These are phyloP conservation scores for Quaeritorhiza haematococci DNA, from an alignment of 371 early-diverging fungal species.

Conservation along the genomic window DNA sequence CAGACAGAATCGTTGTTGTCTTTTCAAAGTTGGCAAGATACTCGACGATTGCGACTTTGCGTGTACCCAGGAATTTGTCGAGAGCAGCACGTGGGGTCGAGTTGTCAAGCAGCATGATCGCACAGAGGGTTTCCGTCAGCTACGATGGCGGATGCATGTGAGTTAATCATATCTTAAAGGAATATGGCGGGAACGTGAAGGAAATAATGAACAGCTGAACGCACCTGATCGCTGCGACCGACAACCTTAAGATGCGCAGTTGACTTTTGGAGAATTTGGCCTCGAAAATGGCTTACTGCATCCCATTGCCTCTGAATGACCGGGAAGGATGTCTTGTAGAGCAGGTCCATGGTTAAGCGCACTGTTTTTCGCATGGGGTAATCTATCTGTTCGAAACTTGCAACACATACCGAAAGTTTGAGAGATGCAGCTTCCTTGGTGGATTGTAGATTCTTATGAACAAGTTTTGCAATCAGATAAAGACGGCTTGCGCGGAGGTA, in stretches of 20 bases:
- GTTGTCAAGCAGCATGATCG: constrained; percentile 60
- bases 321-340: constrained; percentile 60
- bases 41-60: constrained; percentile 67
- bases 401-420: constrained; percentile 24
- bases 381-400: background rate
- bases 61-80: constrained; percentile 47
- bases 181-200: background rate
- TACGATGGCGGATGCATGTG: constrained; percentile 25
- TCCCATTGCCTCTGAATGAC: constrained; percentile 84
- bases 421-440: constrained; percentile 14
- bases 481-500: constrained; percentile 69
- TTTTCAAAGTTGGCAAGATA: constrained; percentile 69
- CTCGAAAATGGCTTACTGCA: constrained; percentile 66
- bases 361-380: background rate
- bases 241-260: constrained; percentile 41
- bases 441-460: constrained; percentile 57
- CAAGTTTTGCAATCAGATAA: constrained; percentile 61
- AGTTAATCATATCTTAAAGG: background rate
- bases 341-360: background rate
- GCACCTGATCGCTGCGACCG: constrained; percentile 49
- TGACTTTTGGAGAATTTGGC: constrained; percentile 67
- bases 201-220: constrained; percentile 2
- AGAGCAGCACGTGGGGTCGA: constrained; percentile 55
- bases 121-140: constrained; percentile 54
- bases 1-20: constrained; percentile 21